Percentiles rank a stretch among this genome's conserved stretches.
Evolutionary conservation across 352 stramenopile species (phyloP).

Genomic region (Globisporangium heterothallicum): DNA sequence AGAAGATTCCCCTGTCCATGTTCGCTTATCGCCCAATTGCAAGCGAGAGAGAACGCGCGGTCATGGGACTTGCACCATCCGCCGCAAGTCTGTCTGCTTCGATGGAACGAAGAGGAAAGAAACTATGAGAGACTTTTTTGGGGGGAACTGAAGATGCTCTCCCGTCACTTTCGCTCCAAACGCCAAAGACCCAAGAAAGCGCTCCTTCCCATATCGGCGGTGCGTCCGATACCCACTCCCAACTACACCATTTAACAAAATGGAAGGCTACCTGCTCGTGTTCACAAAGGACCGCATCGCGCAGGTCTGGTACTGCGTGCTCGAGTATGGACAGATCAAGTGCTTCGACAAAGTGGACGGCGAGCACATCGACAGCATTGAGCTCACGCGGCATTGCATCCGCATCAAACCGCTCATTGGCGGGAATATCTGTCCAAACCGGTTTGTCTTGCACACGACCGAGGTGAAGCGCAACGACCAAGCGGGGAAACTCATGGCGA

Average conservation of each 20-base stretch:
- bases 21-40: background rate
- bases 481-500: constrained; percentile 31
- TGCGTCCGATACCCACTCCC: too few relatives aligned
- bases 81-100: too few relatives aligned
- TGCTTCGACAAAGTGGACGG: constrained; percentile 40
- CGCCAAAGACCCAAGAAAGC: background rate
- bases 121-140: too few relatives aligned
- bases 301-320: constrained; percentile 56
- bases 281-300: constrained; percentile 39
- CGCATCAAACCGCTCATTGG: constrained; percentile 40
- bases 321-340: constrained; percentile 58
- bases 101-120: too few relatives aligned
- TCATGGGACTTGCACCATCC: too few relatives aligned
- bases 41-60: too few relatives aligned
- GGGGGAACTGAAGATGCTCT: too few relatives aligned
- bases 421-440: constrained; percentile 57
- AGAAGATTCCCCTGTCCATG: too few relatives aligned
- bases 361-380: constrained; percentile 29
- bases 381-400: constrained; percentile 62
- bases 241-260: too few relatives aligned
- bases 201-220: too few relatives aligned
- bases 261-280: constrained; percentile 74
- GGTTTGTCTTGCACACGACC: constrained; percentile 46
- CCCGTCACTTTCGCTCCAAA: too few relatives aligned
- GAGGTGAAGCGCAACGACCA: constrained; percentile 52